Base-by-base conservation (phyloP, 2,329 filamentous ascomycete genomes). In the Septoria linicola region DNA sequence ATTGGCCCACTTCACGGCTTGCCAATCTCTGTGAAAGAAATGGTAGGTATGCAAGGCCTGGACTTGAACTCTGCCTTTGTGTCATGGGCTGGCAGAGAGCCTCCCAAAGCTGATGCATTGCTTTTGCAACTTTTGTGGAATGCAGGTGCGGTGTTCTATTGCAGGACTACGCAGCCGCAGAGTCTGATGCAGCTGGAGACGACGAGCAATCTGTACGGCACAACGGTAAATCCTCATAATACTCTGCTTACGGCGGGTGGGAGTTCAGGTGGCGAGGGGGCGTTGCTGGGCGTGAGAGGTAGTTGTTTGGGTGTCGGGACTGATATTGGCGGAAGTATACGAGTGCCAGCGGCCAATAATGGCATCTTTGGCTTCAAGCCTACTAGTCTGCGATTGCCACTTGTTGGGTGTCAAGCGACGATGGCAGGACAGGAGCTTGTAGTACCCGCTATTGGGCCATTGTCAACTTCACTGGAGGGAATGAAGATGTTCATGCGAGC, bases 271-370 rank as follows among this genome's bases (percentile, higher is more conserved):
- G 85, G 85, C 11, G 83, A 87, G 63, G 82, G 76, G 0, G 80
- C 78, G 0, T 66, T 85, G 8, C 59, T 85, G 16, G 78, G 76
- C 4, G 76, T 85, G 71, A 72, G 75, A 25, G 82, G 82, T 0
- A 77, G 72, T 32, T 72, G 81, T 46, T 61, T 85, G 1, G 83
- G 83, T 1, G 72, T 85, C 11, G 81, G 80, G 0, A 85, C 82
- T 0, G 83, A 86, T 66, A 75, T 85, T 34, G 77, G 75, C 1
- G 78, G 77, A 1, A 74, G 70, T 48, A 84, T 95, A 63, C 82
- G 84, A 63, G 93, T 96, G 66, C 92, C 87, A 69, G 87, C 95
- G 50, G 91, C 95, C 60, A 91, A 90, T 70, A 69, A 70, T 41
- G 64, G 65, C 8, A 62, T 66, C 16, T 67, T 60, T 41, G 65